Conservation (phyloP, 108 stramenopile genomes). For the Cafeteria roenbergensis region DNA sequence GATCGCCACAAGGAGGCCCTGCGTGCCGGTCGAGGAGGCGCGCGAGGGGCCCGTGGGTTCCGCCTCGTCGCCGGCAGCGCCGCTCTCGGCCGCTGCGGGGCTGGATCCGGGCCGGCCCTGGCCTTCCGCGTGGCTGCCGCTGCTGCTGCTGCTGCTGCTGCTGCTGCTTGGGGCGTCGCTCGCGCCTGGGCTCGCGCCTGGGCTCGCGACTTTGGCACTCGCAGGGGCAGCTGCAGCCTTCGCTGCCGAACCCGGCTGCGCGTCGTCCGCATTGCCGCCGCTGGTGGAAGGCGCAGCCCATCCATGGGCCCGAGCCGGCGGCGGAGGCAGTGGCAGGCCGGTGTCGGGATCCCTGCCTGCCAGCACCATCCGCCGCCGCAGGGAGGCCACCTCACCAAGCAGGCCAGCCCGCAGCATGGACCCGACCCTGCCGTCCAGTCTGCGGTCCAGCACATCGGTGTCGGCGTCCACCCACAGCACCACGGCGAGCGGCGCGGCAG, state of each 20-base stretch:
- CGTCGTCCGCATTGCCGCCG: constrained; percentile 1
- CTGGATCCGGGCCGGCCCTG: background rate
- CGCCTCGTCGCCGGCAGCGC: background rate
- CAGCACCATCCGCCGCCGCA: background rate
- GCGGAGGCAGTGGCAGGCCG: background rate
- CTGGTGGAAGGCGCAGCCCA: background rate
- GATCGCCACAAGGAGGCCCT: constrained; percentile 11
- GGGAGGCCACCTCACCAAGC: constrained; percentile 4
- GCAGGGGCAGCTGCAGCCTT: background rate
- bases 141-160: no score
- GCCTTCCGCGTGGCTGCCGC: no score
- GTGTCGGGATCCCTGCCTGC: background rate
- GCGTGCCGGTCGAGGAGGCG: no score
- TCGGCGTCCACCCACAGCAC: constrained; percentile 2
- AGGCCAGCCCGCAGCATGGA: constrained; percentile 10
- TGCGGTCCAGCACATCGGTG: background rate
- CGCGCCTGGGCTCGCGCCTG: no score
- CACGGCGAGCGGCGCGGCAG: background rate
- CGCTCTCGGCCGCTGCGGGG: background rate
- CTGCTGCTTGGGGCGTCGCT: no score
- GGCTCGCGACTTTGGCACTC: no score
- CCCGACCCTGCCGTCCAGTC: constrained; percentile 7
- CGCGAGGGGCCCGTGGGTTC: no score
- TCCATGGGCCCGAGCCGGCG: no score
- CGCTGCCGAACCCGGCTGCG: background rate